A percentile compares a stretch with the other conserved stretches of the same genome.
These are phyloP conservation scores for Nothophoma quercina DNA, from an alignment of 2,329 filamentous ascomycete species.

Conservation along the genomic window DNA sequence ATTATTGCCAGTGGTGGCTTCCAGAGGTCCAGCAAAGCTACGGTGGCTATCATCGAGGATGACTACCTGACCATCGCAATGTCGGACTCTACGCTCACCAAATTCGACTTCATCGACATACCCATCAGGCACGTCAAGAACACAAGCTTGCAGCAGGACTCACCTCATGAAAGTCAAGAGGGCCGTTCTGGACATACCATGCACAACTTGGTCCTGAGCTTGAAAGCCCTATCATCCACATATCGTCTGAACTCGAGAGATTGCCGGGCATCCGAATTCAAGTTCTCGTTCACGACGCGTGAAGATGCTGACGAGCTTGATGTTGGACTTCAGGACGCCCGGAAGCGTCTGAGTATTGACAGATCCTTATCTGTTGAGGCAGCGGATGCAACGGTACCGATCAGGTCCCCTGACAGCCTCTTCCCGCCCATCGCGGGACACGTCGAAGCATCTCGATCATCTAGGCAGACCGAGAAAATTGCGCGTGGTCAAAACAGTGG, in stretches of 20 bases:
- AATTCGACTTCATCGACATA: constrained; percentile 39
- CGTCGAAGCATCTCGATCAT: neutral
- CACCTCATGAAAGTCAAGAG: constrained; percentile 13
- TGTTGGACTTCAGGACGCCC: constrained; percentile 2
- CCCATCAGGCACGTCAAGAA: constrained; percentile 32
- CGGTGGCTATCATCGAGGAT: constrained; percentile 27
- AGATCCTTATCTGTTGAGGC: neutral
- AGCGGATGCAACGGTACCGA: neutral
- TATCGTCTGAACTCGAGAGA: constrained; percentile 34
- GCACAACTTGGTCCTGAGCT: constrained; percentile 4
- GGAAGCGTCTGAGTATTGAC: neutral
- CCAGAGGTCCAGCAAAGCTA: constrained; percentile 26
- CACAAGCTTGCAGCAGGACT: constrained; percentile 9
- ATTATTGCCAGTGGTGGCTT: constrained; percentile 33
- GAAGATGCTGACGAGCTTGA: constrained; percentile 33
- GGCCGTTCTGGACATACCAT: constrained; percentile 12
- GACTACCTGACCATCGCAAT: constrained; percentile 33
- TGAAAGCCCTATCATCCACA: constrained; percentile 18
- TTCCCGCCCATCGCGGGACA: neutral
- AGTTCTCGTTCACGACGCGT: constrained; percentile 27
- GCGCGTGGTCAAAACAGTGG: neutral
- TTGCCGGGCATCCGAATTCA: constrained; percentile 27
- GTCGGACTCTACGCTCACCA: constrained; percentile 21
- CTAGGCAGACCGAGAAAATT: neutral
- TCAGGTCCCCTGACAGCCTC: neutral